phyloP scores from a whole-genome alignment of 345 rosid genomes.

The Arabis alpina region DNA sequence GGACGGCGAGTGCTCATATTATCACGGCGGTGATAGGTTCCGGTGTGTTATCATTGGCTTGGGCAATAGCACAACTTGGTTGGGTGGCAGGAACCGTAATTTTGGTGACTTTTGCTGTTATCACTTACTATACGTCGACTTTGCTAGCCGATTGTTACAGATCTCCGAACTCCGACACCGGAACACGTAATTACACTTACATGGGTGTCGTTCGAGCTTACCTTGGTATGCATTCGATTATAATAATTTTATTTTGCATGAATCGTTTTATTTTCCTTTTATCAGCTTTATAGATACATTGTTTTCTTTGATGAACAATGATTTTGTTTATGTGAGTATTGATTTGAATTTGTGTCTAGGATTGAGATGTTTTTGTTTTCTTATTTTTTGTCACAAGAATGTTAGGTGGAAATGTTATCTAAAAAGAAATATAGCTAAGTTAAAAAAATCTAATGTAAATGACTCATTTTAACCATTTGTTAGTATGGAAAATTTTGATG shows the following conservation, averaged over 20 bases:
- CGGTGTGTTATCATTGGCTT: slow-evolving; percentile 83
- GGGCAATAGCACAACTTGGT: slow-evolving; percentile 91
- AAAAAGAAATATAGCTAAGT: too few relatives aligned
- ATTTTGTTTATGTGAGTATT: not conserved
- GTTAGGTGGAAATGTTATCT: too few relatives aligned
- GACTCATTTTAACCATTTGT: not conserved
- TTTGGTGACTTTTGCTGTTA: slow-evolving; percentile 61
- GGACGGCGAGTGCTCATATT: slow-evolving; percentile 70
- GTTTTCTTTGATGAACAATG: not conserved
- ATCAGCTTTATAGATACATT: not conserved
- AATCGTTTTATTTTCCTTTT: not conserved
- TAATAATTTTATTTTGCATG: too few relatives aligned
- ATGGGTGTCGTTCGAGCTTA: slow-evolving; percentile 75
- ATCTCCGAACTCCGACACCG: slow-evolving; percentile 65
- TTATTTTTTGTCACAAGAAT: too few relatives aligned
- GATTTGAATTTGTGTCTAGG: not conserved
- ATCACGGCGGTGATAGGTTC: slow-evolving; percentile 95
- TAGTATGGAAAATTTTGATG: not conserved
- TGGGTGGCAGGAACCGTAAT: slow-evolving; percentile 73
- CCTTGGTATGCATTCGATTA: slow-evolving; percentile 52
- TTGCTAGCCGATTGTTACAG: slow-evolving; percentile 76
- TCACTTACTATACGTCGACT: slow-evolving; percentile 78
- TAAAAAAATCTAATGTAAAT: too few relatives aligned
- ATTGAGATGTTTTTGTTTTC: not conserved
- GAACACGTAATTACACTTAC: slow-evolving; percentile 79